Percentiles rank a stretch among this genome's conserved stretches.
phyloP scores from a whole-genome alignment of 176 grass and related monocot genomes.

The Zea luxurians region DNA sequence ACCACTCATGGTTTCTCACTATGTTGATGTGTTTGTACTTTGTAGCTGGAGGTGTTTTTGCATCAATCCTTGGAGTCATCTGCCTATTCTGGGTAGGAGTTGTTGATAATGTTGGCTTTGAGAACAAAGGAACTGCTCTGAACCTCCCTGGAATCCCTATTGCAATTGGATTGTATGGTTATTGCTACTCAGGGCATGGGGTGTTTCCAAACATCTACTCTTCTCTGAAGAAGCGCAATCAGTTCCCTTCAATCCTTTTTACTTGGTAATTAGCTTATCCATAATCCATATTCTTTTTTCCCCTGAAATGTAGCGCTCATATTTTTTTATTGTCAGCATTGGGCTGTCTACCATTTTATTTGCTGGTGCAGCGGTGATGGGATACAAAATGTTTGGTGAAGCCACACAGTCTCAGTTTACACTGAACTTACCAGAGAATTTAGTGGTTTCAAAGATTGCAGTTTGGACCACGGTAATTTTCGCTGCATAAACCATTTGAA shows the following conservation, averaged over 20 bases:
- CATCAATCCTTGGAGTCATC: constrained; percentile 70
- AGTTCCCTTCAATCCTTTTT: constrained; percentile 68
- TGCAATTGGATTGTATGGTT: constrained; percentile 87
- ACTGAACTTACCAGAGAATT: constrained; percentile 83
- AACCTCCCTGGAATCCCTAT: constrained; percentile 81
- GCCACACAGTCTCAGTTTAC: constrained; percentile 78
- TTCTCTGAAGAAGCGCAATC: constrained; percentile 77
- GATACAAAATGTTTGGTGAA: constrained; percentile 95
- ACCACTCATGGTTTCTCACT: neutral
- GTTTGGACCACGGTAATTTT: constrained; percentile 82
- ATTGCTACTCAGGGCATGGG: constrained; percentile 86
- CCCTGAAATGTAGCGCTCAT: constrained; percentile 1
- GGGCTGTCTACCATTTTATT: constrained; percentile 67
- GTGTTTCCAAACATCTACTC: constrained; percentile 98
- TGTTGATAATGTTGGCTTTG: constrained; percentile 79
- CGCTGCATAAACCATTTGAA: neutral
- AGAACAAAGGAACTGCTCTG: constrained; percentile 59
- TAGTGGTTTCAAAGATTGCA: constrained; percentile 77
- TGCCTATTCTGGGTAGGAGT: constrained; percentile 81
- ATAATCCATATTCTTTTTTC: neutral
- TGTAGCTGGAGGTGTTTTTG: constrained; percentile 89
- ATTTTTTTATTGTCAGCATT: constrained; percentile 57
- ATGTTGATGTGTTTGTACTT: constrained; percentile 31
- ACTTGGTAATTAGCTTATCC: constrained; percentile 54
- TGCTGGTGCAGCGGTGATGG: constrained; percentile 54